A percentile compares a stretch with the other conserved stretches of the same genome.
These are phyloP conservation scores for Tuber borchii DNA, from an alignment of 495 filamentous ascomycete genomes.

Conservation along the genomic window DNA sequence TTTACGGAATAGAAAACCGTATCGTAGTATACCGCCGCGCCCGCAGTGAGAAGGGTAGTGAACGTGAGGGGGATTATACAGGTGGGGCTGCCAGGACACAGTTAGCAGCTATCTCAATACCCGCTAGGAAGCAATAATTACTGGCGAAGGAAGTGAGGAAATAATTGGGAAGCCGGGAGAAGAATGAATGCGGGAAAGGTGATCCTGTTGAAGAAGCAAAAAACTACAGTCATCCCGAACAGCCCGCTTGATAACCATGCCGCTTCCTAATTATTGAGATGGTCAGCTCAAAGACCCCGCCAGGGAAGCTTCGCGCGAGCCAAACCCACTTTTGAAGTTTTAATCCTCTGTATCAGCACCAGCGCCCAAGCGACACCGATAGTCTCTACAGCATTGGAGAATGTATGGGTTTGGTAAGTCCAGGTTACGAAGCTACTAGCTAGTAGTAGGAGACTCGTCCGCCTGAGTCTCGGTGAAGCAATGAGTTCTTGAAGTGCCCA, in stretches of 20 bases:
- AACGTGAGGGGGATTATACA: conserved; percentile 57
- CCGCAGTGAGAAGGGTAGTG: conserved; percentile 56
- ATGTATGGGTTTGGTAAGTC: conserved; percentile 98
- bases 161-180: conserved; percentile 68
- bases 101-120: conserved; percentile 35
- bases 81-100: conserved; percentile 49
- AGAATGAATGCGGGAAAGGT: conserved; percentile 90
- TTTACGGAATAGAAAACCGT: conserved; percentile 67
- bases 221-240: conserved; percentile 71
- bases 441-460: conserved; percentile 66
- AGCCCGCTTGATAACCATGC: conserved; percentile 67
- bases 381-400: conserved; percentile 95
- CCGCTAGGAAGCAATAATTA: conserved; percentile 44
- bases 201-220: conserved; percentile 89
- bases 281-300: conserved; percentile 20
- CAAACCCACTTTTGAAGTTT: conserved; percentile 61
- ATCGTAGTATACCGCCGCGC: conserved; percentile 69
- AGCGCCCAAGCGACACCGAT: conserved; percentile 84
- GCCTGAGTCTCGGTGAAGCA: conserved; percentile 63
- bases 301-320: background rate
- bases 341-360: conserved; percentile 79
- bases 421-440: conserved; percentile 97
- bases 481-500: conserved; percentile 93
- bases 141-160: conserved; percentile 80
- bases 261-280: conserved; percentile 53